Conservation (phyloP, 2,329 filamentous ascomycete species). For the Emergomyces pasteurianus region DNA sequence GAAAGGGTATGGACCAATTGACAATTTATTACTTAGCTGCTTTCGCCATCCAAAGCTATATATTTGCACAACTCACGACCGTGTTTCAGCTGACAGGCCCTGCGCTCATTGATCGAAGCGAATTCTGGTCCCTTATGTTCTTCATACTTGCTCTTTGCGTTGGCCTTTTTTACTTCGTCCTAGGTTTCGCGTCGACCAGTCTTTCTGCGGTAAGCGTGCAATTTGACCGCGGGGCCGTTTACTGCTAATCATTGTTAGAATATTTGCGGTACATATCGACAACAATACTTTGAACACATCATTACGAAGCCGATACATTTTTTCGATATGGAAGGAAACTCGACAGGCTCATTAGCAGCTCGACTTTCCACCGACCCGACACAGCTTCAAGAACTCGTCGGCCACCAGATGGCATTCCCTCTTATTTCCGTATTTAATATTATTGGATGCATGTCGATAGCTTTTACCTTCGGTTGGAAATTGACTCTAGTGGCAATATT, state of each 20-base stretch:
- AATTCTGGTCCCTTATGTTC: slow-evolving; percentile 46
- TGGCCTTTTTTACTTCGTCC: slow-evolving; percentile 31
- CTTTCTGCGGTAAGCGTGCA: slow-evolving; percentile 31
- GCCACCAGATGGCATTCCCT: slow-evolving; percentile 36
- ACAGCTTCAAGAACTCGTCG: slow-evolving; percentile 39
- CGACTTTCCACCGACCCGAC: slow-evolving; percentile 39
- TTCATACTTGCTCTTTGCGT: slow-evolving; percentile 42
- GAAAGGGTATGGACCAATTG: neutral
- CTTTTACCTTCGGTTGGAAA: slow-evolving; percentile 67
- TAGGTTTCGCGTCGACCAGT: slow-evolving; percentile 36
- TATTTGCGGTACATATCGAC: slow-evolving; percentile 27
- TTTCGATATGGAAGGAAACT: slow-evolving; percentile 36
- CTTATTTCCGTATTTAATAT: slow-evolving; percentile 56
- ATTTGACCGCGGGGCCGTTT: slow-evolving; percentile 11
- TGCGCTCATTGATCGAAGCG: slow-evolving; percentile 28
- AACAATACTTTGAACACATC: slow-evolving; percentile 36
- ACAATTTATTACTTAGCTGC: slow-evolving; percentile 11
- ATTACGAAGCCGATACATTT: slow-evolving; percentile 32
- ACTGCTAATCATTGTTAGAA: slow-evolving; percentile 20
- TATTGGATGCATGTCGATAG: slow-evolving; percentile 51
- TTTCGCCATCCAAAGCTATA: slow-evolving; percentile 26
- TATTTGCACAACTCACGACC: slow-evolving; percentile 39
- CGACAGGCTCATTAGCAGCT: slow-evolving; percentile 37
- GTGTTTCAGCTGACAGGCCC: slow-evolving; percentile 35
- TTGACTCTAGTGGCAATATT: slow-evolving; percentile 56